Conservation (phyloP, 345 rosid species). For the Anastatica hierochuntica region DNA sequence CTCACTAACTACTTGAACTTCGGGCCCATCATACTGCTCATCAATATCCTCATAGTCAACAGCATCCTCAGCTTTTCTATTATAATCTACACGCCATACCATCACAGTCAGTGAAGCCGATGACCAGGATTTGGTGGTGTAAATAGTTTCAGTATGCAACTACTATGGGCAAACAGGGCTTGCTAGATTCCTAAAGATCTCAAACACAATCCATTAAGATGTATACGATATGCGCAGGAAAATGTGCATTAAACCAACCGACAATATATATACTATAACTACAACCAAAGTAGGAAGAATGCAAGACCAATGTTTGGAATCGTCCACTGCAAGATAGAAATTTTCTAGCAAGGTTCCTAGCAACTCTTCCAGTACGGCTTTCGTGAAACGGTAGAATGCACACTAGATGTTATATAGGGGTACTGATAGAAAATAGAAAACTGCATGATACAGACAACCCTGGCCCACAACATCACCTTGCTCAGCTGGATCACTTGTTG, state of each 20-base stretch:
- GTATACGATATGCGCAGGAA: too few relatives aligned
- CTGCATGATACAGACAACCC: conserved; percentile 43
- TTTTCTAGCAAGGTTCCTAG: not conserved
- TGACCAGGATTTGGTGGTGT: conserved; percentile 12
- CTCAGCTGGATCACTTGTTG: conserved; percentile 67
- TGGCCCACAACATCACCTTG: conserved; percentile 76
- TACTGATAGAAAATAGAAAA: conserved; percentile 42
- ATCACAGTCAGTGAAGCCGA: conserved; percentile 13
- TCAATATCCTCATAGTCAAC: conserved; percentile 93
- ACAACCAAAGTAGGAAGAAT: not conserved
- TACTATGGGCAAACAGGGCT: conserved; percentile 4
- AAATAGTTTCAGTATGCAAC: conserved; percentile 1
- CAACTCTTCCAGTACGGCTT: too few relatives aligned
- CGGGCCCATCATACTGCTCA: conserved; percentile 92
- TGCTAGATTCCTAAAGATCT: not conserved
- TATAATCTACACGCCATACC: conserved; percentile 55
- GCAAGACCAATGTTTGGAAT: not conserved
- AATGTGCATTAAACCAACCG: not conserved
- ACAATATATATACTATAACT: too few relatives aligned
- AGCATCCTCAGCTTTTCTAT: conserved; percentile 89
- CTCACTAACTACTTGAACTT: conserved; percentile 64
- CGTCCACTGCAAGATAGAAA: not conserved
- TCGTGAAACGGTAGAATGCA: conserved; percentile 24
- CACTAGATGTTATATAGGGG: too few relatives aligned
- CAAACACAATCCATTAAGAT: not conserved